A percentile compares a stretch with the other conserved stretches of the same genome.
These are phyloP conservation scores for Xylaria sp. DNA, from an alignment of 2,329 filamentous ascomycete species.

Conservation along the genomic window DNA sequence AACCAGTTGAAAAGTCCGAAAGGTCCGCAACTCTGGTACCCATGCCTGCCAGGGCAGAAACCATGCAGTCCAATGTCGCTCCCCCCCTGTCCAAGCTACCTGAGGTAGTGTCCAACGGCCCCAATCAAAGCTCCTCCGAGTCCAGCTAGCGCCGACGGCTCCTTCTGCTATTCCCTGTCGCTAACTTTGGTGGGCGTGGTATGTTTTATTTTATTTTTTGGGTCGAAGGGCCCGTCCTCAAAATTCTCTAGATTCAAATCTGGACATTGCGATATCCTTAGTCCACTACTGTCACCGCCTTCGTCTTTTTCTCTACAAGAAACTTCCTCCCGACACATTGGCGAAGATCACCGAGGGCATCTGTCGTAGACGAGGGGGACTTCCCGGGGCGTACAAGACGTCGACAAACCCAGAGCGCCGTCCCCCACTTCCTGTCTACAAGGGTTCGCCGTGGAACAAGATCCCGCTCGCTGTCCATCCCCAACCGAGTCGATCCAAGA, in stretches of 20 bases:
- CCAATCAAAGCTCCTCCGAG: slow-evolving; percentile 15
- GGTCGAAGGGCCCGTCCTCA: neutral
- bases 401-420: neutral
- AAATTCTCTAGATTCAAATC: neutral
- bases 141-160: slow-evolving; percentile 13
- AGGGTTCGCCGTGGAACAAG: slow-evolving; percentile 9
- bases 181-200: slow-evolving; percentile 5
- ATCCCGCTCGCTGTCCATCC: slow-evolving; percentile 20
- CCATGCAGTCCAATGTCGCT: slow-evolving; percentile 9
- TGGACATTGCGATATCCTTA: neutral
- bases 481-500: slow-evolving; percentile 17
- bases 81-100: slow-evolving; percentile 1
- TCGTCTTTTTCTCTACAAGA: neutral
- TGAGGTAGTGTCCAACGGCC: slow-evolving; percentile 19
- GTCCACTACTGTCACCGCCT: neutral
- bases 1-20: slow-evolving; percentile 6
- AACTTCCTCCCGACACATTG: neutral
- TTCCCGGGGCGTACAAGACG: neutral
- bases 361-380: neutral
- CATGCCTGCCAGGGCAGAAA: slow-evolving; percentile 21
- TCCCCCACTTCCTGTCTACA: neutral
- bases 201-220: neutral
- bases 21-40: slow-evolving; percentile 14
- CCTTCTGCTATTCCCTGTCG: slow-evolving; percentile 14
- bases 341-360: neutral